Evolutionary conservation across 768 basidiomycete genomes (phyloP).

Genomic region (Mycena belliarum): DNA sequence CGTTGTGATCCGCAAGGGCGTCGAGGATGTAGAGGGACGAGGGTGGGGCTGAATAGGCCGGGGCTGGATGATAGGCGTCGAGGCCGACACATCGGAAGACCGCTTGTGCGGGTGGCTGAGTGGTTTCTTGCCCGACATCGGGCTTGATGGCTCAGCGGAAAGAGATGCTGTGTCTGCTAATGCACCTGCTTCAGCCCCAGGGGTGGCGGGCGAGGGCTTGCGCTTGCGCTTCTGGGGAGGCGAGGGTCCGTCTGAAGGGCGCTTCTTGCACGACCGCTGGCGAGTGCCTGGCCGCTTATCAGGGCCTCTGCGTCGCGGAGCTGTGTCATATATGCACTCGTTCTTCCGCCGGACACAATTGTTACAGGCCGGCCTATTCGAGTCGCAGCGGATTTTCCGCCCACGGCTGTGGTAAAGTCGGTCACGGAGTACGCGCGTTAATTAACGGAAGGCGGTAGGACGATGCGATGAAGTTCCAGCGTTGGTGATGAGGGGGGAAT

Average conservation of each 20-base stretch:
- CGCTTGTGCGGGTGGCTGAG: not conserved
- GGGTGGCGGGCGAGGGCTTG: constrained; percentile 34
- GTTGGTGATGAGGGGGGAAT: constrained; percentile 21
- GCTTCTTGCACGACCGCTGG: constrained; percentile 84
- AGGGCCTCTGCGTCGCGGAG: constrained; percentile 80
- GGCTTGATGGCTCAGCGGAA: not conserved
- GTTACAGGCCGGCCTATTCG: constrained; percentile 76
- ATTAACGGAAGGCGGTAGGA: constrained; percentile 31
- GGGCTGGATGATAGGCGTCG: not conserved
- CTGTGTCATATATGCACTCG: constrained; percentile 77
- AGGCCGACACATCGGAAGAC: constrained; percentile 1
- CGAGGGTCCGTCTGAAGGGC: constrained; percentile 54
- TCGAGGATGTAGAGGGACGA: not conserved
- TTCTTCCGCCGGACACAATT: constrained; percentile 81
- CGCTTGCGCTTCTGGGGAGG: constrained; percentile 57
- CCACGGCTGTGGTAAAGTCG: constrained; percentile 55
- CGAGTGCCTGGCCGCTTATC: constrained; percentile 86
- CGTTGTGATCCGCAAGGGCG: constrained; percentile 18
- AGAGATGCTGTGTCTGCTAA: constrained; percentile 14
- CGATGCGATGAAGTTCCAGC: constrained; percentile 30
- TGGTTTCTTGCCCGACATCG: not conserved
- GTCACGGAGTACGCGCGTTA: constrained; percentile 12
- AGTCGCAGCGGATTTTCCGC: constrained; percentile 86
- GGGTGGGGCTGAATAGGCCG: constrained; percentile 12
- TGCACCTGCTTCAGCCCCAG: constrained; percentile 40